Conservation (phyloP, 2,329 filamentous ascomycete species). For the Exophiala bonariae region DNA sequence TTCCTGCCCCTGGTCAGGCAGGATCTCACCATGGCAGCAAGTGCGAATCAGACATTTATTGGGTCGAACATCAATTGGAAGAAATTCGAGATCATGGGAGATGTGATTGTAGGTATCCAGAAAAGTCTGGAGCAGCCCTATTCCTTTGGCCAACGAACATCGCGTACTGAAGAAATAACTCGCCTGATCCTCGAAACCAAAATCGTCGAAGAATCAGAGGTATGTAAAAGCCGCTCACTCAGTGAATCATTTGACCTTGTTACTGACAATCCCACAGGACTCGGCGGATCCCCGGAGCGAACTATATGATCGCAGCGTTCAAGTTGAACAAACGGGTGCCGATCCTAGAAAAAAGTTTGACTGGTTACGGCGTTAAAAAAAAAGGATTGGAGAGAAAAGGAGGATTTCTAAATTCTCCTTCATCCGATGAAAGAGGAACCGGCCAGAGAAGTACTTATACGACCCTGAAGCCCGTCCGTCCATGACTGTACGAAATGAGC, state of each 20-base stretch:
- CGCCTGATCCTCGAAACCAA: constrained; percentile 78
- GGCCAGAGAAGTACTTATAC: too few relatives aligned
- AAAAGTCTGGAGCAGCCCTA: constrained; percentile 86
- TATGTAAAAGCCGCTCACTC: constrained; percentile 44
- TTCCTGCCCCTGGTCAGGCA: constrained; percentile 87
- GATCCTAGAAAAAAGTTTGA: constrained; percentile 44
- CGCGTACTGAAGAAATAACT: constrained; percentile 63
- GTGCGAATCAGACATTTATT: constrained; percentile 88
- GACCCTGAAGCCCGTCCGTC: too few relatives aligned
- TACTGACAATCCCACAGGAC: constrained; percentile 43
- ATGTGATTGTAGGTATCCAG: constrained; percentile 87
- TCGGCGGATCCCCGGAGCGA: constrained; percentile 29
- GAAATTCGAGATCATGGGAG: constrained; percentile 95
- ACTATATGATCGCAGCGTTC: constrained; percentile 59
- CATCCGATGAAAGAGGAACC: too few relatives aligned
- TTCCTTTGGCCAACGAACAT: constrained; percentile 55
- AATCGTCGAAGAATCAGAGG: constrained; percentile 84
- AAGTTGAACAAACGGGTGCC: constrained; percentile 49
- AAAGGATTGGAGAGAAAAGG: too few relatives aligned
- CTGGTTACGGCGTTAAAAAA: constrained; percentile 38
- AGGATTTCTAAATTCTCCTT: too few relatives aligned
- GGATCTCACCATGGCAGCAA: constrained; percentile 87
- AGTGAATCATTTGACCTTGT: not conserved
- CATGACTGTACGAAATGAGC: too few relatives aligned
- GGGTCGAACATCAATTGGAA: constrained; percentile 88